phyloP scores from a whole-genome alignment of 2,329 filamentous ascomycete species.

The Fusarium virguliforme region DNA sequence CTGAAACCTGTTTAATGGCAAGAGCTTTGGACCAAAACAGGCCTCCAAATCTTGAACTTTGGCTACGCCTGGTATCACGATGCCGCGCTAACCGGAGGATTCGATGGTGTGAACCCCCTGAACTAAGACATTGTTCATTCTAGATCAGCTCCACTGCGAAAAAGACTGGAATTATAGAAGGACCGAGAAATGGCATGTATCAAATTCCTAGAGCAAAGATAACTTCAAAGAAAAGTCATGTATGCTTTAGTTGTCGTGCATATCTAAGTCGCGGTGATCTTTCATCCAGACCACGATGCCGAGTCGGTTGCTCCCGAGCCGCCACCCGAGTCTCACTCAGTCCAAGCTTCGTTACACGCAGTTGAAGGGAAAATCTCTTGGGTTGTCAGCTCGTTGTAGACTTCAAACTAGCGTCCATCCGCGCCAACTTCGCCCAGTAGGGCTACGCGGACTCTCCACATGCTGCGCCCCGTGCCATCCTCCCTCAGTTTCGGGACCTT shows the following conservation, averaged over 20 bases:
- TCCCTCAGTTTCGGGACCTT: constrained; percentile 22
- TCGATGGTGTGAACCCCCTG: neutral
- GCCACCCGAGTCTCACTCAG: neutral
- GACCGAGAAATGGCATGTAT: neutral
- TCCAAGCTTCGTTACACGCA: constrained; percentile 3
- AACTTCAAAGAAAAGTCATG: neutral
- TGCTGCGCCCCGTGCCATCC: constrained; percentile 30
- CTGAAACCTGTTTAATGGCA: constrained; percentile 5
- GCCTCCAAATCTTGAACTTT: neutral
- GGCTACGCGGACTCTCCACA: constrained; percentile 28
- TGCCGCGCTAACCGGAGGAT: constrained; percentile 10
- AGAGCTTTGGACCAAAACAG: neutral
- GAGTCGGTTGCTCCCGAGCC: constrained; percentile 39
- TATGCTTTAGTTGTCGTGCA: neutral
- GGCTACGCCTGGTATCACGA: neutral
- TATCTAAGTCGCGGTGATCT: neutral
- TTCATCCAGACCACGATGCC: neutral
- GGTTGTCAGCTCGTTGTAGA: constrained; percentile 37
- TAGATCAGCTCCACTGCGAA: neutral
- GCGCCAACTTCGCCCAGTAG: constrained; percentile 27
- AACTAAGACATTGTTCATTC: neutral
- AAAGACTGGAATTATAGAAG: neutral
- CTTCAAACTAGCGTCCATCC: constrained; percentile 24
- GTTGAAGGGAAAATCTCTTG: neutral
- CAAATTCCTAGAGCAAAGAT: neutral